A percentile compares a stretch with the other conserved stretches of the same genome.
Conservation (phyloP, 495 filamentous ascomycete genomes). For the Hypoxylon fuscum region DNA sequence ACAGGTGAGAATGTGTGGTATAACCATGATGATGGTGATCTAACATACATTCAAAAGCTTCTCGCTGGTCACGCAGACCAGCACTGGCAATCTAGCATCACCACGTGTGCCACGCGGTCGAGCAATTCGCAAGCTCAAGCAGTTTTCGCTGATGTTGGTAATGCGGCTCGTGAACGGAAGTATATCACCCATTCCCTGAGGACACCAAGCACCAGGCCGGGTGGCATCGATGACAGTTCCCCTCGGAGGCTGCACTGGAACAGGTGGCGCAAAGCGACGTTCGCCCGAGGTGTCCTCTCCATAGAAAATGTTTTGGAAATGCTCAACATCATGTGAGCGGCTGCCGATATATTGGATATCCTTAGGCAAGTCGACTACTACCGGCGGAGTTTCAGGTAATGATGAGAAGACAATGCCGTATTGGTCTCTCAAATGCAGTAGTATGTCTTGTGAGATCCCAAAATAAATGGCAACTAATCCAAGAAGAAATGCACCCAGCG, state of each 20-base stretch:
- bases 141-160: constrained; percentile 49
- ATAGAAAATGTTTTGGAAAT: constrained; percentile 21
- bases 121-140: constrained; percentile 52
- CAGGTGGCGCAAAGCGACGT: constrained; percentile 16
- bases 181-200: constrained; percentile 21
- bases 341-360: constrained; percentile 9
- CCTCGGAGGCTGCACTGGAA: constrained; percentile 3
- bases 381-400: not conserved
- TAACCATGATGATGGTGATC: not conserved
- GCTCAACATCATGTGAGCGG: constrained; percentile 4
- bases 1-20: too few species aligned
- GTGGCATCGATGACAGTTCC: constrained; percentile 22
- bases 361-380: not conserved
- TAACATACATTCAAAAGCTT: constrained; percentile 10
- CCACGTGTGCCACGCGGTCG: constrained; percentile 39
- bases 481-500: constrained; percentile 37
- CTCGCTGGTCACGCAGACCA: constrained; percentile 13
- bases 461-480: not conserved
- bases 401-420: not conserved
- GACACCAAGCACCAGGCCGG: constrained; percentile 11
- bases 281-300: constrained; percentile 12
- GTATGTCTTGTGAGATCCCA: not conserved
- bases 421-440: not conserved
- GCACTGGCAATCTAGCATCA: constrained; percentile 50
- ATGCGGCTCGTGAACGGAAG: constrained; percentile 24